Evolutionary conservation across 106 monocot species (phyloP).

Genomic region (Chionographis japonica): DNA sequence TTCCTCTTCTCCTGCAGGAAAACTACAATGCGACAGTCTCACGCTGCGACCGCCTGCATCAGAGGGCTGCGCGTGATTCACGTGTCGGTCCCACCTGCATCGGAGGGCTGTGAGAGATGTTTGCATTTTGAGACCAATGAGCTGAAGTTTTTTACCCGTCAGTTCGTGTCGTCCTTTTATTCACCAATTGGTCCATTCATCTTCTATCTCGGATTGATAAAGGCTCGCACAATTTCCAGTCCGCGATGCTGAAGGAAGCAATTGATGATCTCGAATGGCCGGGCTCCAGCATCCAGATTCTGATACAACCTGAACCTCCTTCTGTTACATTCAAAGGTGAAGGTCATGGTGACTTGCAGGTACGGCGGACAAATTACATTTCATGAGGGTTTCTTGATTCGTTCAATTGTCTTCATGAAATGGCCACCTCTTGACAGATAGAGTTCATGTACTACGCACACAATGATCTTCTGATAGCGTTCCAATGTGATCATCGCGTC

Average conservation of each 20-base stretch:
- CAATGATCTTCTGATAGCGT: conserved; percentile 79
- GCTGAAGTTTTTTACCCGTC: neutral
- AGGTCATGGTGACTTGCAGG: conserved; percentile 98
- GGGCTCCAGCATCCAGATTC: conserved; percentile 79
- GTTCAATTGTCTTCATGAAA: neutral
- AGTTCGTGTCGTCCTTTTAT: neutral
- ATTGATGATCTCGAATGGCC: conserved; percentile 99
- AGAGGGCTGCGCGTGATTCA: too few species aligned
- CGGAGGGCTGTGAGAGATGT: too few species aligned
- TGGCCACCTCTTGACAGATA: conserved; percentile 44
- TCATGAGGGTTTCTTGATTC: neutral
- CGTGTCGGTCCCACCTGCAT: too few species aligned
- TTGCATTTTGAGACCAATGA: neutral
- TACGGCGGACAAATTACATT: conserved; percentile 4
- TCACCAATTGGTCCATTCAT: neutral
- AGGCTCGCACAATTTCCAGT: conserved; percentile 24
- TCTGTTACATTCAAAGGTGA: conserved; percentile 78
- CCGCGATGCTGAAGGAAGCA: conserved; percentile 83
- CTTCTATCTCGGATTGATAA: neutral
- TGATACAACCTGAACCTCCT: conserved; percentile 72
- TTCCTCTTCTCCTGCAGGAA: neutral
- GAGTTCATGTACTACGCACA: conserved; percentile 77
- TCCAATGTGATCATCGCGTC: conserved; percentile 66
- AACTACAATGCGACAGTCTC: too few species aligned
- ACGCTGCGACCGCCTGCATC: too few species aligned